Base-by-base conservation (phyloP, 441 rosid genomes). In the Populus hybrid region DNA sequence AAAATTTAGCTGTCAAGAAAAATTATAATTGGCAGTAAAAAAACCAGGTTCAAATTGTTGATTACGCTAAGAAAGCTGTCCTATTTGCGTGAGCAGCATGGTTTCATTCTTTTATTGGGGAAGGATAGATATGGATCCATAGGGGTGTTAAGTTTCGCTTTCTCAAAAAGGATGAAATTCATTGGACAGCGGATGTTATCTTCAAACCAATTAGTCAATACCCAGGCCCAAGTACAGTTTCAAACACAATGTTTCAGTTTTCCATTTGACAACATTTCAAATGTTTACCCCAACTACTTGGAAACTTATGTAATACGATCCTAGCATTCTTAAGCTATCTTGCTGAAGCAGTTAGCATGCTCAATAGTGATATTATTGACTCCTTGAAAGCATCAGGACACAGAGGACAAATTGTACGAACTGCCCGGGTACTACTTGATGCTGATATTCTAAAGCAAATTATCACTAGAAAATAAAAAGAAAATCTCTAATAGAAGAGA, bases 321-420 rank as follows among this genome's bases (percentile, higher is more conserved):
- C 38, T 59, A 36, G 63, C 34, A 1, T 12, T 68, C 64, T 70
- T 10, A 73, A 63, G 66, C 34, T 9, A 32, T 12, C 75, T 53
- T 42, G 69, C 24, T 59, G 64, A 46, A n/a, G 67, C 30, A 26
- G 38, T 76, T 67, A 4, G 34, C 28, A 23, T 35, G 30, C 21
- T 70, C 63, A 69, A 32, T 69, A 14, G 10, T 75, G 36, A 24
- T 61, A 6, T 18, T 18, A 46, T 2, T 61, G 12, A 20, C 68
- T 14, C 26, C 66, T 67, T 8, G 18, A 26, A 76, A 61, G 72
- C 74, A 72, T 64, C 79, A 68, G 10, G 32, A 65, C 40, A 20
- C 6, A 11, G 18, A 46, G 20, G 57, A 14, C 16, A 11, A 46
- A 36, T 77, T 42, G 28, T 38, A 1, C 1, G n/a, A 9, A 40